Evolutionary conservation across 495 filamentous ascomycete species (phyloP).

Genomic region (Letharia columbiana): DNA sequence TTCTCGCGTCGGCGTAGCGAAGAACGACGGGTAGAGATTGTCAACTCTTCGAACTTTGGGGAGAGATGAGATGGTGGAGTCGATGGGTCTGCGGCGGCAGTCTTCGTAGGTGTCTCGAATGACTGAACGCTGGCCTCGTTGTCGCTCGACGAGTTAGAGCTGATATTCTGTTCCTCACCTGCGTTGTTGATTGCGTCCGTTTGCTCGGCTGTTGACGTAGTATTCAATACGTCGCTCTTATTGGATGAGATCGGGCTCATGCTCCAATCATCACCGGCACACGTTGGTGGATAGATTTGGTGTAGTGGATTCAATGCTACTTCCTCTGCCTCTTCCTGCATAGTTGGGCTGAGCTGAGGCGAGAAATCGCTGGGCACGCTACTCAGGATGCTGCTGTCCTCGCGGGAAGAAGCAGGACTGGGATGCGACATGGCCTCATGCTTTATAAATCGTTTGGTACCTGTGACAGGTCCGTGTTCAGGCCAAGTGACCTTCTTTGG

Average conservation of each 20-base stretch:
- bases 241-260: neutral
- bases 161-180: neutral
- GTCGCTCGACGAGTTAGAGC: neutral
- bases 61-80: slow-evolving; percentile 5
- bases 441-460: neutral
- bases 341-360: neutral
- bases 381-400: slow-evolving; percentile 3
- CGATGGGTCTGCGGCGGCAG: neutral
- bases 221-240: neutral
- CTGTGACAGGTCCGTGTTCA: neutral
- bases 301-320: neutral
- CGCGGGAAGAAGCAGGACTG: neutral
- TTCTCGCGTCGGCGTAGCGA: slow-evolving; percentile 1
- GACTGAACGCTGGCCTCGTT: neutral
- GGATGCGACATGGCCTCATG: neutral
- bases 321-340: neutral
- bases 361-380: neutral
- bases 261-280: neutral
- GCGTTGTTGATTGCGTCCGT: neutral
- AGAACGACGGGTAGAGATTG: slow-evolving; percentile 5
- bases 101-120: neutral
- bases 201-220: neutral
- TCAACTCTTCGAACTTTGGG: slow-evolving; percentile 1
- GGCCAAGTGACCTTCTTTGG: neutral
- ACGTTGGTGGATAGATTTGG: neutral